These are phyloP conservation scores for Trichoderma cornu-damae DNA, from an alignment of 2,329 filamentous ascomycete species.

Conservation along the genomic window DNA sequence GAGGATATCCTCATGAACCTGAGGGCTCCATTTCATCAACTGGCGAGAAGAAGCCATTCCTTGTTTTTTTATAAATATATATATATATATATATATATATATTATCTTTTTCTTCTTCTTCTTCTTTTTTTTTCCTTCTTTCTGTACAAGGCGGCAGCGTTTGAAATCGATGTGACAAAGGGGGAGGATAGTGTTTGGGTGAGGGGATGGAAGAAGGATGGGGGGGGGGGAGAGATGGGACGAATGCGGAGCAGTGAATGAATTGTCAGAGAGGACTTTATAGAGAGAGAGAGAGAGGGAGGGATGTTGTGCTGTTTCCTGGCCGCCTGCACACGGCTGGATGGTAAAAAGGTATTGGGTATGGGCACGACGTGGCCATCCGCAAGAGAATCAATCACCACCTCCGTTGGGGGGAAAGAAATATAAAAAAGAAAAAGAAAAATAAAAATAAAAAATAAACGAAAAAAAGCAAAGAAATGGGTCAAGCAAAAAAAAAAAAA, in stretches of 20 bases:
- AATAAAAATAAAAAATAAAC: slow-evolving; percentile 4
- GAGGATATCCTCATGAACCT: slow-evolving; percentile 42
- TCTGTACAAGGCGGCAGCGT: too few species aligned
- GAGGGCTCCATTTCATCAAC: slow-evolving; percentile 38
- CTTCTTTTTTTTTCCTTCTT: background rate
- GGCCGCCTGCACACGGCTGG: background rate
- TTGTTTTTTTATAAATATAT: too few species aligned
- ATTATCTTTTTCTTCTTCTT: background rate
- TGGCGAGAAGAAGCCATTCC: slow-evolving; percentile 25
- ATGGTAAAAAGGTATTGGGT: too few species aligned
- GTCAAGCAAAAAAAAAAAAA: too few species aligned
- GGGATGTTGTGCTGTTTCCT: background rate
- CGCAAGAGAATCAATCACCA: background rate
- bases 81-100: too few species aligned
- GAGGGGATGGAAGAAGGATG: background rate
- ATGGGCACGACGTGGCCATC: background rate
- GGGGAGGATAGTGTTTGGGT: too few species aligned
- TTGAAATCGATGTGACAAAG: too few species aligned
- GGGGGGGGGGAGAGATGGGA: background rate
- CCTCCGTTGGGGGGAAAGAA: background rate
- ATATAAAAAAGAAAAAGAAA: background rate
- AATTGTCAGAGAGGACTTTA: background rate
- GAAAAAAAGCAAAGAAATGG: too few species aligned
- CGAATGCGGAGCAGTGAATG: too few species aligned
- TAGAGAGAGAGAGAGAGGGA: too few species aligned